Base-by-base conservation (phyloP, 768 basidiomycete genomes). In the Russula brevipes region DNA sequence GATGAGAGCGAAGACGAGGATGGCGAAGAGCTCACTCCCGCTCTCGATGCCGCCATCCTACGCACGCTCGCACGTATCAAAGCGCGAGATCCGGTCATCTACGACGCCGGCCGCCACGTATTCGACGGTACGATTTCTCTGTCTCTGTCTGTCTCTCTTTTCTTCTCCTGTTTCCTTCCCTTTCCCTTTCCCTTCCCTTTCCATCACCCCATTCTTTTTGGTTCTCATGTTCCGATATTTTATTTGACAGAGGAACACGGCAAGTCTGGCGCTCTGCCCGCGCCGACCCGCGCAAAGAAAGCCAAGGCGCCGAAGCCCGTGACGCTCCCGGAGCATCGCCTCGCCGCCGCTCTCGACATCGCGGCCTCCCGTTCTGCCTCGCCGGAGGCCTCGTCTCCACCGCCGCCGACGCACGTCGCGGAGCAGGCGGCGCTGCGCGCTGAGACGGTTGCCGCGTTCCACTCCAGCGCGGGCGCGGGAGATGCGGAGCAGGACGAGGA, bases 11-110 rank as follows among this genome's bases (percentile, higher is more conserved):
- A 98, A 71, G 95, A 98, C 72, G 91, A 94, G 70, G 90, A 96
- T 61, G 97, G 94, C 14, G 92, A 93, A 68, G 91, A 98, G 72
- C 82, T 98, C 55, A 98, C 95, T 0, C 94, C 94, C 4, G 87
- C 87, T 0, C 84, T 98, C 54, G 96, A 98, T 70, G 97, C 86
- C 49, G 97, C 97, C 19, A 97, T 98, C 69, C 80, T 98, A 45
- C 80, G 93, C 53, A 98, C 94, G 1, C 79, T 99, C 9, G 91
- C 88, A 0, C 82, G 87, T 68, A 97, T 98, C 59, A 84, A 84
- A 72, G 80, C 81, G 58, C 88, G 82, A 68, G 92, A 95, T 71
- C 93, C 94, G 0, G 81, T 77, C 0, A 96, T 99, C 36, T 98
- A 99, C 70, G 80, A 91, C 63, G 72, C 76, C 0, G 80, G 77